Base-by-base conservation (phyloP, 1,284 basidiomycete genomes). In the Melampsora larici-populina region DNA sequence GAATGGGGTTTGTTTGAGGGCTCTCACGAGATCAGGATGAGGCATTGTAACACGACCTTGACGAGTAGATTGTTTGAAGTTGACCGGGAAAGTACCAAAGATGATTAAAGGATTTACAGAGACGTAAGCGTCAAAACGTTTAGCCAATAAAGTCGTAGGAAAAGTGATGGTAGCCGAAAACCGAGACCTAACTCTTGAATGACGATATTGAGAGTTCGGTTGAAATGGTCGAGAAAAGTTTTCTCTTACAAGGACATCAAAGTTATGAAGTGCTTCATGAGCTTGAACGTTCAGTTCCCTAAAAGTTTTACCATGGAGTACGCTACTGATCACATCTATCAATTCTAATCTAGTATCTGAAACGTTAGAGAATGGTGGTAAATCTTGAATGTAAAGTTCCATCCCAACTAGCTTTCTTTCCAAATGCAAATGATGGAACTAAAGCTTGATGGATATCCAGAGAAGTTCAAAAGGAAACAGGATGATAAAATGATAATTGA, bases 271-370 rank as follows among this genome's bases (percentile, higher is more conserved):
- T 33, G 26, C 13, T 65, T 65, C 29, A 33, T 65, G 26, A n/a
- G 29, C 11, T 65, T 31, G 21, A 40, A 65, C 24, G 33, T 40
- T 17, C 2, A 31, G n/a, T 24, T 24, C 15, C 29, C 29, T 60
- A 65, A 65, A 65, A 33, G 31, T 4, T 33, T 31, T 8, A 33
- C 31, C 24, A 65, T 65, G 63, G 18, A 65, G 21, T 18, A 65
- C 63, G 31, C 40, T 65, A 40, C 31, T 33, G 31, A 65, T 33
- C 4, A 29, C 21, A 36, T 65, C 36, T 17, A 65, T 65, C n/a
- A 65, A 40, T 65, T 65, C 63, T 26, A 65, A 40, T 40, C 36
- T 65, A 40, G 31, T 65, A 65, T 65, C 31, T 13, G 29, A n/a
- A 26, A 65, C 8, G 6, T 31, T 21, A 13, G 63, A 65, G 31